Evolutionary conservation across 768 basidiomycete genomes (phyloP).

Genomic region (Goffeauzyma gilvescens): DNA sequence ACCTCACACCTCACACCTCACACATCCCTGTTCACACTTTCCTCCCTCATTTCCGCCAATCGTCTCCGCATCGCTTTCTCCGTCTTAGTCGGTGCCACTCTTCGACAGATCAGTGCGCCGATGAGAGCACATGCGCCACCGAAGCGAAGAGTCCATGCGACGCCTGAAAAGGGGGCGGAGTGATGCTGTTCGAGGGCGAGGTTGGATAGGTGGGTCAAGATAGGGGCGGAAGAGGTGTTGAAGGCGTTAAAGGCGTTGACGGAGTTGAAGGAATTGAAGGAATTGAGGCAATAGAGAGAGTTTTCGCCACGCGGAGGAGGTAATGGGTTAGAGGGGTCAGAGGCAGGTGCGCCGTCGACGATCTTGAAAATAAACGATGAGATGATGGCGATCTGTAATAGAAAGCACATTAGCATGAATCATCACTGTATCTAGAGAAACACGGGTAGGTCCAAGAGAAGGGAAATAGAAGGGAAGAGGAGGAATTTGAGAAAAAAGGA

Average conservation of each 20-base stretch:
- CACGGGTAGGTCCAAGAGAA: neutral
- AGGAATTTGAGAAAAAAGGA: too few species aligned
- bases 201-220: too few species aligned
- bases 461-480: conserved; percentile 5
- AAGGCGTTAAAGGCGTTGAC: too few species aligned
- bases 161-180: conserved; percentile 61
- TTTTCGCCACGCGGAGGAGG: too few species aligned
- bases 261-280: too few species aligned
- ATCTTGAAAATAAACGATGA: conserved; percentile 67
- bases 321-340: too few species aligned
- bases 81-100: conserved; percentile 71
- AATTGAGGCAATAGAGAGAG: too few species aligned
- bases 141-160: conserved; percentile 83
- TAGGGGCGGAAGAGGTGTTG: too few species aligned
- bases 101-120: conserved; percentile 58
- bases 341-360: conserved; percentile 42
- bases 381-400: conserved; percentile 54
- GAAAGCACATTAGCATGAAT: neutral
- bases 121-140: conserved; percentile 69
- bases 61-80: conserved; percentile 72
- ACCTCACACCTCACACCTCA: too few species aligned
- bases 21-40: conserved; percentile 39
- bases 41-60: conserved; percentile 52
- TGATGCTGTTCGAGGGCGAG: conserved; percentile 38
- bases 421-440: too few species aligned